A percentile compares a stretch with the other conserved stretches of the same genome.
phyloP scores from a whole-genome alignment of 2,329 filamentous ascomycete genomes.

The Ophiostoma novo-ulmi region DNA sequence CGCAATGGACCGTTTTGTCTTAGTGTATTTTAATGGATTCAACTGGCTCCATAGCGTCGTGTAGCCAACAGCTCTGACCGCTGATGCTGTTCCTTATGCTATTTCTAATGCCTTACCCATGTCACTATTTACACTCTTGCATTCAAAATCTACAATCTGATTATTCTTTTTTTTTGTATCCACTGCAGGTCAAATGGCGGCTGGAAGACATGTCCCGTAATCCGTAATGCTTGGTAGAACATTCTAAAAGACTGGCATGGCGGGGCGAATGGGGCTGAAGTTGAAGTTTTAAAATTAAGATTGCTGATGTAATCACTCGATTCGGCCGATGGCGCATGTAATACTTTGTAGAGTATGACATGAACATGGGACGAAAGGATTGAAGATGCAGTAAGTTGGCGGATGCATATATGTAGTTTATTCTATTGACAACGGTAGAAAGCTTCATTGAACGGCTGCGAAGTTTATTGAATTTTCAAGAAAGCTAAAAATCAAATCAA shows the following conservation, averaged over 20 bases:
- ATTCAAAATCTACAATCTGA: not conserved
- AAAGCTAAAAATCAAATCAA: too few species aligned
- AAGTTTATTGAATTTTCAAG: too few species aligned
- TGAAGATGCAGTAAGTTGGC: not conserved
- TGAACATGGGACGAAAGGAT: not conserved
- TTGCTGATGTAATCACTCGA: not conserved
- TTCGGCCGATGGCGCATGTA: not conserved
- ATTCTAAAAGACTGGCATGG: not conserved
- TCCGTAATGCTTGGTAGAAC: not conserved
- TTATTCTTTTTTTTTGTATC: not conserved
- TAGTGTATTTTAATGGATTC: not conserved
- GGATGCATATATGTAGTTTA: too few species aligned
- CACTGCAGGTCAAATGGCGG: not conserved
- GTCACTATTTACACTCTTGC: not conserved
- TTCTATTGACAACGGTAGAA: too few species aligned
- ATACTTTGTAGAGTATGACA: not conserved
- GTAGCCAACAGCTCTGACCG: not conserved
- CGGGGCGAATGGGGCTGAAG: not conserved
- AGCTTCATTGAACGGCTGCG: too few species aligned
- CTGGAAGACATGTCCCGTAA: not conserved
- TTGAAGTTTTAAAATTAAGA: not conserved
- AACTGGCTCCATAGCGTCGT: not conserved
- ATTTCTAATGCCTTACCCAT: not conserved
- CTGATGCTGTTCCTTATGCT: not conserved
- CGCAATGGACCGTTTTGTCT: not conserved